Percentiles rank a stretch among this genome's conserved stretches.
Evolutionary conservation across 2,329 filamentous ascomycete genomes (phyloP).

Genomic region (Penicillium digitatum): DNA sequence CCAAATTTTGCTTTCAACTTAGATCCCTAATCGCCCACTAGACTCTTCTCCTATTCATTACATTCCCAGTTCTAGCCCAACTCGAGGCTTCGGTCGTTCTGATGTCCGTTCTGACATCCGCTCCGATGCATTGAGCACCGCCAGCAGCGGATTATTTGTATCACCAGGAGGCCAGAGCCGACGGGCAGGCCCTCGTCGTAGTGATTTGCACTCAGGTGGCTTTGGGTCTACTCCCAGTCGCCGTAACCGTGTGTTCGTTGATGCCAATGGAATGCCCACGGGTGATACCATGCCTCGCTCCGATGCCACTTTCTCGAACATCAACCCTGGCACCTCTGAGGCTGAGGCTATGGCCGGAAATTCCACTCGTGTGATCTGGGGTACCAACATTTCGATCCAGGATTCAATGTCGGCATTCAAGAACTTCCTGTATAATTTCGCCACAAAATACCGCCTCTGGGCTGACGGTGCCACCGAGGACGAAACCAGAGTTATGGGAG

Average conservation of each 20-base stretch:
- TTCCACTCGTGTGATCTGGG: constrained; percentile 85
- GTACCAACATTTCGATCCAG: constrained; percentile 90
- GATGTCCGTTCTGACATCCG: constrained; percentile 54
- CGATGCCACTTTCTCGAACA: constrained; percentile 63
- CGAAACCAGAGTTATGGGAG: constrained; percentile 62
- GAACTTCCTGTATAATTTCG: constrained; percentile 88
- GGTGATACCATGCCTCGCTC: constrained; percentile 49
- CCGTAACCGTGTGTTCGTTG: constrained; percentile 59
- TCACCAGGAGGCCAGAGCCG: constrained; percentile 54
- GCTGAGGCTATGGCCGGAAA: constrained; percentile 80
- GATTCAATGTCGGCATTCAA: constrained; percentile 86
- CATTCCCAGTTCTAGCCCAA: constrained; percentile 82
- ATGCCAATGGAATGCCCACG: constrained; percentile 60
- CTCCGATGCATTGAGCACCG: constrained; percentile 73
- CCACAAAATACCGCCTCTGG: constrained; percentile 90
- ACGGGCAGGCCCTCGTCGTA: constrained; percentile 60
- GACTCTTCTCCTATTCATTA: constrained; percentile 93
- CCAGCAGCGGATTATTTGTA: constrained; percentile 84
- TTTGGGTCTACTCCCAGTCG: constrained; percentile 52
- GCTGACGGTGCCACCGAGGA: constrained; percentile 76
- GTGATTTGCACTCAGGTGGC: constrained; percentile 81
- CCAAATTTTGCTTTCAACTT: not conserved
- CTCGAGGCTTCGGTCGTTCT: constrained; percentile 44
- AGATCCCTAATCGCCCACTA: constrained; percentile 39
- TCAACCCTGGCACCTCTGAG: constrained; percentile 83